Conservation (phyloP, 1,139 yeast genomes). For the Yamadazyma spencermartinsiae region DNA sequence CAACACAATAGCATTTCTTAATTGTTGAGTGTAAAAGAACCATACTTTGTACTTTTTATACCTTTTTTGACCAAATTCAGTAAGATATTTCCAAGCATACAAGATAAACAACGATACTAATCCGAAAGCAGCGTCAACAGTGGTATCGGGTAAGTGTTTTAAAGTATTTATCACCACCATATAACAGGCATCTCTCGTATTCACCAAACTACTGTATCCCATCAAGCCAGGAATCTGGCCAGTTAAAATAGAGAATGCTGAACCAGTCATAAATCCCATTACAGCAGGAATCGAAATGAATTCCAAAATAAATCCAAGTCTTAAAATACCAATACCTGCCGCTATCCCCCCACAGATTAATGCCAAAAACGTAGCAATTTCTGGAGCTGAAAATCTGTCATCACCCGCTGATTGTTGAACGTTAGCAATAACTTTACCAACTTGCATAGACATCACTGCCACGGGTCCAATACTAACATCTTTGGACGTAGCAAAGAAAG, state of each 20-base stretch:
- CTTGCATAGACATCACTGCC: conserved; percentile 92
- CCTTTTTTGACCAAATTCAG: conserved; percentile 61
- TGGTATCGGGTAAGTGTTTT: conserved; percentile 67
- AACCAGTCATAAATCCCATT: conserved; percentile 93
- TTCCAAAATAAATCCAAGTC: conserved; percentile 87
- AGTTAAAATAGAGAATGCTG: conserved; percentile 75
- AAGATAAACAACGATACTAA: conserved; percentile 68
- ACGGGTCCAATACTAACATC: conserved; percentile 97
- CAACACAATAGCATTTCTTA: conserved; percentile 80
- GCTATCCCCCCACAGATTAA: conserved; percentile 85
- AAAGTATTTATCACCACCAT: conserved; percentile 68
- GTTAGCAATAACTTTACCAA: conserved; percentile 70
- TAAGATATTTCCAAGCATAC: conserved; percentile 62
- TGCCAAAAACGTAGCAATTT: conserved; percentile 78
- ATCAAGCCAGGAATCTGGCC: conserved; percentile 88
- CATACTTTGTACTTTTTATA: conserved; percentile 57
- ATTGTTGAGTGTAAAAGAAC: conserved; percentile 70
- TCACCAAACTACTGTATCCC: conserved; percentile 68
- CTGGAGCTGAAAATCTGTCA: conserved; percentile 50
- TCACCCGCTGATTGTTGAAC: conserved; percentile 48
- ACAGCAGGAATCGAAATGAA: conserved; percentile 91
- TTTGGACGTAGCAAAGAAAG: conserved; percentile 90
- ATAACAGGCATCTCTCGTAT: conserved; percentile 74
- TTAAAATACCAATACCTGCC: conserved; percentile 74
- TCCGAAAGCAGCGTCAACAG: conserved; percentile 87